Evolutionary conservation across 75 land plant genomes (phyloP).

Genomic region (Picea glauca): DNA sequence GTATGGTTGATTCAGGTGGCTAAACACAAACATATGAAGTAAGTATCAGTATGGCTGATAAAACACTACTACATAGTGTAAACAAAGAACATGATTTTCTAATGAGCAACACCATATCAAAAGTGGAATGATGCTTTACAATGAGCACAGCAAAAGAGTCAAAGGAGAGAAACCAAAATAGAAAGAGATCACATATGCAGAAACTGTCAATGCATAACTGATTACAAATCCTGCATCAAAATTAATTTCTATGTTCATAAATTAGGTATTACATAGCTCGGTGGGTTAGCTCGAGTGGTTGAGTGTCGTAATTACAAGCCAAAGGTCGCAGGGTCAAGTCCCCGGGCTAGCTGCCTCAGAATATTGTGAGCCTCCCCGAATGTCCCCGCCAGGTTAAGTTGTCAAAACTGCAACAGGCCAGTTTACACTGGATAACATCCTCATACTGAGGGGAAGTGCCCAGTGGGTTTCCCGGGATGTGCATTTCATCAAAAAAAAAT

Average conservation of each 20-base stretch:
- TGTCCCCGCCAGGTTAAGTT: too few relatives aligned
- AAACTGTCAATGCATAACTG: background rate
- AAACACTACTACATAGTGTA: background rate
- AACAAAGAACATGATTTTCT: background rate
- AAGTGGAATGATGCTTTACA: background rate
- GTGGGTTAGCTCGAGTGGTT: too few relatives aligned
- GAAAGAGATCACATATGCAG: background rate
- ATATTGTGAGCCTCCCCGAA: too few relatives aligned
- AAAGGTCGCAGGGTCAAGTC: too few relatives aligned
- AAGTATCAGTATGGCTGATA: slow-evolving; percentile 2
- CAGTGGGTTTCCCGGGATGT: too few relatives aligned
- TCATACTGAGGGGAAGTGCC: too few relatives aligned
- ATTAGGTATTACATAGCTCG: background rate
- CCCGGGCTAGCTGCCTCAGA: too few relatives aligned
- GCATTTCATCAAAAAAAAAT: too few relatives aligned
- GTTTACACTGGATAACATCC: too few relatives aligned
- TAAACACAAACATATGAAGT: slow-evolving; percentile 21
- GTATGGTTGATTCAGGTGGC: slow-evolving; percentile 35
- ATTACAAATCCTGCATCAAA: background rate
- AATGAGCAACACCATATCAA: background rate
- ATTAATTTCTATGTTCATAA: background rate
- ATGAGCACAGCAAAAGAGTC: background rate
- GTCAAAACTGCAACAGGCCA: too few relatives aligned
- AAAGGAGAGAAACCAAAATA: too few relatives aligned
- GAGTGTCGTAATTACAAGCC: too few relatives aligned